Conservation (phyloP, 768 basidiomycete species). For the Albatrellus ellisii region DNA sequence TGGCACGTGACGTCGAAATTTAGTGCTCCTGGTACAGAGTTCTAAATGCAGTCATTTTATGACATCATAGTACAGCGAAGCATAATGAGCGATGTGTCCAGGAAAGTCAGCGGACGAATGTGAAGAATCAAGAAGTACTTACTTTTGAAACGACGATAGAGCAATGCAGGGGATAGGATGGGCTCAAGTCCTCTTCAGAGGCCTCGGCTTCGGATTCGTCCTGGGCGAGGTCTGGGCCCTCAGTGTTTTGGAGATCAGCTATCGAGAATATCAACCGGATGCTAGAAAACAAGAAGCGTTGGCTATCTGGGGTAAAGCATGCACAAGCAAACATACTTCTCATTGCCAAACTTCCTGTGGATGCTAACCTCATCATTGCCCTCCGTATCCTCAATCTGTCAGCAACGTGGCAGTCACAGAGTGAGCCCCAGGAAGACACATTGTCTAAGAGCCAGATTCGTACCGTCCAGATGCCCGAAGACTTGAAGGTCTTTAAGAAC, state of each 20-base stretch:
- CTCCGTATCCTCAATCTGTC: constrained; percentile 51
- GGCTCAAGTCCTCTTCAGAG: constrained; percentile 22
- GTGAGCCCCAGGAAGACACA: too few species aligned
- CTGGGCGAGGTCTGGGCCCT: constrained; percentile 18
- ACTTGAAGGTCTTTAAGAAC: constrained; percentile 65
- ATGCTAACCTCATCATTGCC: constrained; percentile 78
- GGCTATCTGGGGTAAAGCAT: background rate
- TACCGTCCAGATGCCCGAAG: constrained; percentile 70
- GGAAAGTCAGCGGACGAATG: background rate
- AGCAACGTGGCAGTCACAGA: too few species aligned
- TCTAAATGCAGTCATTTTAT: background rate
- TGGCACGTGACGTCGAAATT: constrained; percentile 70
- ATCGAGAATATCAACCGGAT: constrained; percentile 89
- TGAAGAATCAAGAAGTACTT: constrained; percentile 1
- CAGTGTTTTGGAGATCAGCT: constrained; percentile 56
- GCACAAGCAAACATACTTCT: constrained; percentile 45
- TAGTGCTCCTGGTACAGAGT: constrained; percentile 47
- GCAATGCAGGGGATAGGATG: constrained; percentile 61
- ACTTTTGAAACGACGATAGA: constrained; percentile 83
- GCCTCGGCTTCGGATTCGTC: constrained; percentile 29
- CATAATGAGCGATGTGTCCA: background rate
- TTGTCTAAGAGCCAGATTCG: constrained; percentile 11
- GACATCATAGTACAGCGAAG: background rate
- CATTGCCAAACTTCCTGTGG: constrained; percentile 79
- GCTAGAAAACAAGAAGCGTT: constrained; percentile 24